Evolutionary conservation across 176 grass and related monocot genomes (phyloP).

Genomic region (Triticum turgidum): DNA sequence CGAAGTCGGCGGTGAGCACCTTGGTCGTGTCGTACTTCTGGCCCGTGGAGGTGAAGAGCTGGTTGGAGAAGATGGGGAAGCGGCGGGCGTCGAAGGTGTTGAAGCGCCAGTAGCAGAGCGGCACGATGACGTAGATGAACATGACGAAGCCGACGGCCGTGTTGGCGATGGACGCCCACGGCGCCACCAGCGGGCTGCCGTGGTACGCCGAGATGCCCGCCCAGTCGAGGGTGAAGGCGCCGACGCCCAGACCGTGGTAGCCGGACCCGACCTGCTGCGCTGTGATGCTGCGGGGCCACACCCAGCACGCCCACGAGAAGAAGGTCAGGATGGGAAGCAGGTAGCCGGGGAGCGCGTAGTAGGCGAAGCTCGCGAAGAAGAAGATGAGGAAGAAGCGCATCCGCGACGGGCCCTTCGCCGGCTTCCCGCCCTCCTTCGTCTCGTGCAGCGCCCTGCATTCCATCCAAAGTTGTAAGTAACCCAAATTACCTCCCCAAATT

Average conservation of each 20-base stretch:
- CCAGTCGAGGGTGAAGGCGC: conserved; percentile 96
- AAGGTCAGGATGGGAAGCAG: conserved; percentile 85
- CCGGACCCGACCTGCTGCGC: conserved; percentile 92
- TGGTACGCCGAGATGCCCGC: conserved; percentile 97
- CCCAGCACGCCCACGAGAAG: conserved; percentile 97
- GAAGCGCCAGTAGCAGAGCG: conserved; percentile 92
- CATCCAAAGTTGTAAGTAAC: too few relatives aligned
- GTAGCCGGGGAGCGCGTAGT: conserved; percentile 82
- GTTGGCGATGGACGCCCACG: conserved; percentile 96
- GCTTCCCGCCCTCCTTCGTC: conserved; percentile 44
- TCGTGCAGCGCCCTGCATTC: conserved; percentile 79
- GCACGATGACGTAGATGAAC: conserved; percentile 94
- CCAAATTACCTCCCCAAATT: too few relatives aligned
- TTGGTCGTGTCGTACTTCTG: conserved; percentile 93
- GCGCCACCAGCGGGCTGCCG: conserved; percentile 87
- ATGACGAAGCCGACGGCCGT: conserved; percentile 82
- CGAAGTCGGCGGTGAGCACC: conserved; percentile 76
- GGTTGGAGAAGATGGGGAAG: conserved; percentile 97
- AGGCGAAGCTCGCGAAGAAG: conserved; percentile 74
- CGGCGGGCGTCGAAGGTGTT: conserved; percentile 85
- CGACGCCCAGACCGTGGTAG: conserved; percentile 85
- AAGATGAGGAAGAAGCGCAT: conserved; percentile 95
- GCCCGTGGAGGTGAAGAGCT: conserved; percentile 73
- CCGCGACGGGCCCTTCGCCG: conserved; percentile 51
- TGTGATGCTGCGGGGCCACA: conserved; percentile 85